Evolutionary conservation across 83 land plant genomes (phyloP).

Genomic region (Thuja plicata): DNA sequence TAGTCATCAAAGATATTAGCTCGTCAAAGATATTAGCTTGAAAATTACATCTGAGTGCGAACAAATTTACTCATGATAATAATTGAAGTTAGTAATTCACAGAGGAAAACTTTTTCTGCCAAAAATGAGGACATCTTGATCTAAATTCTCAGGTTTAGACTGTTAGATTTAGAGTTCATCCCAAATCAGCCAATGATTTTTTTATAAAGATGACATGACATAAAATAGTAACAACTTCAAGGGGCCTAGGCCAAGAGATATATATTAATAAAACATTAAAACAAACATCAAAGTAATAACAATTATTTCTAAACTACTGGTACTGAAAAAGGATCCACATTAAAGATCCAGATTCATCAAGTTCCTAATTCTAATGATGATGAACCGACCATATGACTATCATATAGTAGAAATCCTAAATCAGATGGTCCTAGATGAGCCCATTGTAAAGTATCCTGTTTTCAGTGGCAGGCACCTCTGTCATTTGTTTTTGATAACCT

Average conservation of each 20-base stretch:
- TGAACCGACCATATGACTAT: too few species aligned
- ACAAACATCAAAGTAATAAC: too few species aligned
- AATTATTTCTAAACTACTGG: not conserved
- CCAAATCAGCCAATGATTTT: not conserved
- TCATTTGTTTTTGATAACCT: not conserved
- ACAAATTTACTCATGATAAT: too few species aligned
- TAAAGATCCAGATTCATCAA: not conserved
- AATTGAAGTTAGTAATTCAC: too few species aligned
- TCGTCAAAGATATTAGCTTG: too few species aligned
- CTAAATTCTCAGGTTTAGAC: not conserved
- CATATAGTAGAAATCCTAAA: not conserved
- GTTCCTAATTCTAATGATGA: not conserved
- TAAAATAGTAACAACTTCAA: too few species aligned
- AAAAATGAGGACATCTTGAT: not conserved
- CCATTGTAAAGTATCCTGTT: not conserved
- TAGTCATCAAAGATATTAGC: too few species aligned
- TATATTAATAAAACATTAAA: too few species aligned
- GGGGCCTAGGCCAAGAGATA: too few species aligned
- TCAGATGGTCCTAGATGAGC: not conserved
- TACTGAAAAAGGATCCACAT: not conserved
- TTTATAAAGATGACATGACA: not conserved
- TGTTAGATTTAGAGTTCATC: not conserved
- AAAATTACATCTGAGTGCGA: not conserved
- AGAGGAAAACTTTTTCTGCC: not conserved
- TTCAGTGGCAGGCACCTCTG: not conserved